Conservation (phyloP, 306 rosid genomes). For the Trichosanthes truncata region DNA sequence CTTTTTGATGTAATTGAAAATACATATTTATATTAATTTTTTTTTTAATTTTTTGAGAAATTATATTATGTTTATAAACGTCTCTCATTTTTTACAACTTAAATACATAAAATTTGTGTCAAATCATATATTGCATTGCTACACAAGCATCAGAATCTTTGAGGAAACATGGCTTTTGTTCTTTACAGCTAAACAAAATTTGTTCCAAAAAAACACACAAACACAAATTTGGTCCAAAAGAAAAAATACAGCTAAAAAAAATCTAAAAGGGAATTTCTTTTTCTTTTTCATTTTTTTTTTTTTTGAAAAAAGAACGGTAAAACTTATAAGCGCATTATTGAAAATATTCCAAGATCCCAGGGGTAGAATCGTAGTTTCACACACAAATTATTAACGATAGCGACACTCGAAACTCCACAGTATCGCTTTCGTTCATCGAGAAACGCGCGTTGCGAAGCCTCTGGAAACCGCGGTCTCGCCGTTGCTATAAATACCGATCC, state of each 20-base stretch:
- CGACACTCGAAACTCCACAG: not conserved
- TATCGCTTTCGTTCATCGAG: not conserved
- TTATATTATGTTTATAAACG: too few species aligned
- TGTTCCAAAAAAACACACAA: not conserved
- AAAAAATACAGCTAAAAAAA: not conserved
- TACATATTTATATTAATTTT: too few species aligned
- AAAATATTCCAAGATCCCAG: not conserved
- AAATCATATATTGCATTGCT: not conserved
- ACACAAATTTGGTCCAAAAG: not conserved
- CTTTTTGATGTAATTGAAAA: too few species aligned
- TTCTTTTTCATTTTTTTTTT: not conserved
- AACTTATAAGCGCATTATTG: not conserved
- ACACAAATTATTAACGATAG: not conserved
- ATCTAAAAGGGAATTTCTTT: not conserved
- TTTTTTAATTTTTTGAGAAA: too few species aligned
- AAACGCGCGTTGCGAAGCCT: not conserved
- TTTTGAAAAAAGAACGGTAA: not conserved
- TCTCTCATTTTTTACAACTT: not conserved
- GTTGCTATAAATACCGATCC: slow-evolving; percentile 4
- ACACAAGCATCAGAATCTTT: not conserved
- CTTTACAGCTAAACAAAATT: slow-evolving; percentile 3
- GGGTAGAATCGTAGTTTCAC: not conserved
- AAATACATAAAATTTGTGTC: not conserved
- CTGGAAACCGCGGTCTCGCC: not conserved
- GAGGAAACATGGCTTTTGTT: not conserved